phyloP scores from a whole-genome alignment of 257 asterid species.

The Petunia axillaris region DNA sequence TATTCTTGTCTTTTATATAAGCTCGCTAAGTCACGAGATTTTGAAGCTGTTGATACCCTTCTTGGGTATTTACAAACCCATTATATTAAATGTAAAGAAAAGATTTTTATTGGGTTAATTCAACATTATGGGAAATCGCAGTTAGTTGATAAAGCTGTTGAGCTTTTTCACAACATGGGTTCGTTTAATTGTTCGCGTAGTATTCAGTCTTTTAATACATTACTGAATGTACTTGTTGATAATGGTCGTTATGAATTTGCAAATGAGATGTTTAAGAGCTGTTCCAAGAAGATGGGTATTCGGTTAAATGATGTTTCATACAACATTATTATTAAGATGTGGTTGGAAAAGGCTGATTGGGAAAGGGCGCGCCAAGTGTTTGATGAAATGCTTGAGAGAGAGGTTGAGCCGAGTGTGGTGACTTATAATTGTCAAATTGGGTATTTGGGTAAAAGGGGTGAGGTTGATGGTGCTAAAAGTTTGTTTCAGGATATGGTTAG shows the following conservation, averaged over 20 bases:
- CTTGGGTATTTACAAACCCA: constrained; percentile 45
- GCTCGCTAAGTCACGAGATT: constrained; percentile 66
- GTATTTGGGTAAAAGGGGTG: constrained; percentile 68
- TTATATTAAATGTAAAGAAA: constrained; percentile 65
- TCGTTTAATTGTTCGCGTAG: constrained; percentile 69
- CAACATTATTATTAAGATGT: constrained; percentile 76
- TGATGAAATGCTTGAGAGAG: constrained; percentile 87
- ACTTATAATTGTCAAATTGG: constrained; percentile 79
- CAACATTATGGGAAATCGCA: constrained; percentile 69
- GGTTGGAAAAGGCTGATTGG: constrained; percentile 62
- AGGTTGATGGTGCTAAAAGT: constrained; percentile 52
- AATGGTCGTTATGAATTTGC: constrained; percentile 49
- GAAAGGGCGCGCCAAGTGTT: constrained; percentile 64
- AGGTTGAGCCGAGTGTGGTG: constrained; percentile 66
- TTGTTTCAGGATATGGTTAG: constrained; percentile 74
- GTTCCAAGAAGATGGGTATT: constrained; percentile 54
- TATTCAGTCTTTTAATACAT: constrained; percentile 67
- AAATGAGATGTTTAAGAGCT: constrained; percentile 48
- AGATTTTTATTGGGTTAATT: constrained; percentile 69
- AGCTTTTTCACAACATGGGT: constrained; percentile 56
- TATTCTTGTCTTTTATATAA: constrained; percentile 73
- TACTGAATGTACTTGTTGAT: constrained; percentile 68
- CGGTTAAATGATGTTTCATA: constrained; percentile 67
- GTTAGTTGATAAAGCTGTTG: constrained; percentile 56
- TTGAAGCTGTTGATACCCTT: constrained; percentile 62